A percentile compares a stretch with the other conserved stretches of the same genome.
Conservation (phyloP, 2,329 filamentous ascomycete genomes). For the Helminthosporium solani region DNA sequence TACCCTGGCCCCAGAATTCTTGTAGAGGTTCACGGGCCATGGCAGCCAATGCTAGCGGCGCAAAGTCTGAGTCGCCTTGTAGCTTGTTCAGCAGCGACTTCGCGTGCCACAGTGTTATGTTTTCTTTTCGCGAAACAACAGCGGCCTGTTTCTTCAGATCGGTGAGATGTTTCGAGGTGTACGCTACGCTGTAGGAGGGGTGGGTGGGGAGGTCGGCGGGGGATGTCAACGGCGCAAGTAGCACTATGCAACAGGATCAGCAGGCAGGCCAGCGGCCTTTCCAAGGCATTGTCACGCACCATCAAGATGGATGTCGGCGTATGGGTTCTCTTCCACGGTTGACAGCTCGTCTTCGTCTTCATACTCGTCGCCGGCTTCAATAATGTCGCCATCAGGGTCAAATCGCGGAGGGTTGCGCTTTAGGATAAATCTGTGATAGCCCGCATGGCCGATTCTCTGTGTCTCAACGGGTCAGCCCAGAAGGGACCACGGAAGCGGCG, state of each 20-base stretch:
- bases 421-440: conserved; percentile 71
- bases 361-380: conserved; percentile 71
- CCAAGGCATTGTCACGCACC: conserved; percentile 50
- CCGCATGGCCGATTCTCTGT: conserved; percentile 72
- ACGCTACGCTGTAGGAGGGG: conserved; percentile 72
- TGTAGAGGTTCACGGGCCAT: conserved; percentile 39
- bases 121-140: conserved; percentile 73
- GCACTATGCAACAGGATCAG: conserved; percentile 52
- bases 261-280: conserved; percentile 3
- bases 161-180: conserved; percentile 70
- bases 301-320: conserved; percentile 69
- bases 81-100: conserved; percentile 72
- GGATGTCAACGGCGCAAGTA: conserved; percentile 73
- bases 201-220: conserved; percentile 74
- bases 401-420: conserved; percentile 70
- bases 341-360: conserved; percentile 63
- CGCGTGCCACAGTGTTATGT: conserved; percentile 69
- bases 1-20: conserved; percentile 15
- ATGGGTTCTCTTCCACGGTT: conserved; percentile 69
- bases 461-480: conserved; percentile 18
- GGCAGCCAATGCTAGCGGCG: conserved; percentile 56
- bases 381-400: conserved; percentile 76
- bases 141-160: conserved; percentile 69
- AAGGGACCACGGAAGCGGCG: conserved; percentile 5
- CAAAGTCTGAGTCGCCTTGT: conserved; percentile 71